Percentiles rank a stretch among this genome's conserved stretches.
Conservation (phyloP, 805 yeast species). For the Suhomyces vadensis region DNA sequence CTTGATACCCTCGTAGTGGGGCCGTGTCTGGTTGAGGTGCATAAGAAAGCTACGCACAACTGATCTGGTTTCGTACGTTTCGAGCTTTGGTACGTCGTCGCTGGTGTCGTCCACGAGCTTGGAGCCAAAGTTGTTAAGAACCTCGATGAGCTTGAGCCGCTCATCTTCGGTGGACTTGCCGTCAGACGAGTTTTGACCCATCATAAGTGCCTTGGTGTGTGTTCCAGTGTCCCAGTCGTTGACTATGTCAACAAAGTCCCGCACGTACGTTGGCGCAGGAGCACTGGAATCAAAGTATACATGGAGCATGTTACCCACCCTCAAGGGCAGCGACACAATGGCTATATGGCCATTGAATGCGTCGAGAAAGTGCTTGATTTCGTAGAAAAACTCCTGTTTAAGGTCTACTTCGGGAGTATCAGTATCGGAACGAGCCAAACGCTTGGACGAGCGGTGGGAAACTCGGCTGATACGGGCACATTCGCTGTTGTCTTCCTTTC, state of each 20-base stretch:
- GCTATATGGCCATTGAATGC: constrained; percentile 20
- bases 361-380: constrained; percentile 27
- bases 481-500: constrained; percentile 6
- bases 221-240: constrained; percentile 29
- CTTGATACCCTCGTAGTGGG: constrained; percentile 26
- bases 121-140: constrained; percentile 32
- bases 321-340: not conserved
- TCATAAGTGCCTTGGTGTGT: constrained; percentile 18
- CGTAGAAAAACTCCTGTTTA: constrained; percentile 25
- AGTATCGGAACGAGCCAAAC: constrained; percentile 30
- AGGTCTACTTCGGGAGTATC: constrained; percentile 25
- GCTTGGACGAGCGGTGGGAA: constrained; percentile 23
- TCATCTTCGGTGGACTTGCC: constrained; percentile 27
- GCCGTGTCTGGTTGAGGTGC: constrained; percentile 10
- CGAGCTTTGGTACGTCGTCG: constrained; percentile 10
- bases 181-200: constrained; percentile 9
- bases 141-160: constrained; percentile 34
- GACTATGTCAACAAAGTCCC: constrained; percentile 24
- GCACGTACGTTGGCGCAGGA: constrained; percentile 3
- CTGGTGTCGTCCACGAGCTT: constrained; percentile 7
- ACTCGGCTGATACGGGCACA: not conserved
- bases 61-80: constrained; percentile 14
- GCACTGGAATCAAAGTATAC: constrained; percentile 13
- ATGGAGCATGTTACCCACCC: constrained; percentile 4
- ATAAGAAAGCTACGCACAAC: constrained; percentile 17